These are phyloP conservation scores for Bauhinia variegata DNA, from an alignment of 306 rosid genomes.

Conservation along the genomic window DNA sequence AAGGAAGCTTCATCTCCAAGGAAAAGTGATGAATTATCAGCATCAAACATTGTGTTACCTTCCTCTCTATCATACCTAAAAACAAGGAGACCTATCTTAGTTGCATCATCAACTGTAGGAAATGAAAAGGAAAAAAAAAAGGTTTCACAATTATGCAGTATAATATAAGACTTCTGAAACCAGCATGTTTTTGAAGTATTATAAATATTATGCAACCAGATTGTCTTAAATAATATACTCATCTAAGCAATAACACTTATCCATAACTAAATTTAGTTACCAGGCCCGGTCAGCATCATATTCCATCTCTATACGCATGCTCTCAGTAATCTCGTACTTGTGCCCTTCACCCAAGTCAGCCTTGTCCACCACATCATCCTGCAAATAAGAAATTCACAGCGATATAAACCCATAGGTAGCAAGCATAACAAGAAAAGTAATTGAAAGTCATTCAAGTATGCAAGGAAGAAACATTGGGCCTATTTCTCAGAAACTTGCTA, in stretches of 20 bases:
- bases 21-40: conserved; percentile 75
- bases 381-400: conserved; percentile 29
- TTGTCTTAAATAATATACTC: conserved; percentile 3
- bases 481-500: conserved; percentile 3
- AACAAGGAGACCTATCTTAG: conserved; percentile 27
- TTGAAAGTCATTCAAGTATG: conserved; percentile 5
- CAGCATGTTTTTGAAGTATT: conserved; percentile 24
- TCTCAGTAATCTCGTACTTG: conserved; percentile 81
- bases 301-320: conserved; percentile 95
- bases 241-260: conserved; percentile 2
- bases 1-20: conserved; percentile 88
- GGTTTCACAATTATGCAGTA: conserved; percentile 6
- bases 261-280: conserved; percentile 53
- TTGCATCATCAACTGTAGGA: too few relatives aligned
- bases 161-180: conserved; percentile 6
- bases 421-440: conserved; percentile 13
- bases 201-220: conserved; percentile 3
- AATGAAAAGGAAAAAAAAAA: too few relatives aligned
- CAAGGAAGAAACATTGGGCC: conserved; percentile 2
- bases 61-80: conserved; percentile 97
- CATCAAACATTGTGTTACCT: conserved; percentile 79
- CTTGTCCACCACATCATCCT: conserved; percentile 63
- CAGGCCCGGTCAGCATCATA: conserved; percentile 92
- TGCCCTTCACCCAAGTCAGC: conserved; percentile 57
- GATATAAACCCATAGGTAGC: conserved; percentile 24